These are phyloP conservation scores for Chrysoporthe cubensis DNA, from an alignment of 2,329 filamentous ascomycete species.

Conservation along the genomic window DNA sequence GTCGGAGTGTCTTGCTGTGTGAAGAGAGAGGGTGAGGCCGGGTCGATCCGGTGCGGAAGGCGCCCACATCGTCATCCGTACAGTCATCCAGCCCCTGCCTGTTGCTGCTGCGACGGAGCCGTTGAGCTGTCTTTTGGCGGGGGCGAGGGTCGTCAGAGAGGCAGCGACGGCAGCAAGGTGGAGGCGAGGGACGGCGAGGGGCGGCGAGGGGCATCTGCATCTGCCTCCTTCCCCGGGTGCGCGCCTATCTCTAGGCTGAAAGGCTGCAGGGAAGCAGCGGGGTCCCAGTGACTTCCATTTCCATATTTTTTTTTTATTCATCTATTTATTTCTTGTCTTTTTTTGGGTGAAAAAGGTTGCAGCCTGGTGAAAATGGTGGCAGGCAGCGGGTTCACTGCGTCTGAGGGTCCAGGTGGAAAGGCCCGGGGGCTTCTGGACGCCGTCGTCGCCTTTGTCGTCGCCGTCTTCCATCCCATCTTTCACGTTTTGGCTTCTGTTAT, in stretches of 20 bases:
- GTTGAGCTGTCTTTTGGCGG: neutral
- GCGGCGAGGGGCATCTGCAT: too few species aligned
- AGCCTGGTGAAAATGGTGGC: slow-evolving; percentile 22
- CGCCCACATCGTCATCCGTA: too few species aligned
- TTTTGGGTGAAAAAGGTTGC: neutral
- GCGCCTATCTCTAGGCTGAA: neutral
- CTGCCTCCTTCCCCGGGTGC: neutral
- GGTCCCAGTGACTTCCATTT: slow-evolving; percentile 21
- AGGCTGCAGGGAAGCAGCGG: slow-evolving; percentile 1
- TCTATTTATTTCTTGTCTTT: neutral
- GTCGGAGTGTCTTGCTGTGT: slow-evolving; percentile 10
- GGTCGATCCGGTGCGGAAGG: too few species aligned
- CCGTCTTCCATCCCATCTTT: slow-evolving; percentile 25
- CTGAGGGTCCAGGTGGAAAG: slow-evolving; percentile 24
- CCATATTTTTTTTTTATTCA: neutral
- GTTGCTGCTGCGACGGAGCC: neutral
- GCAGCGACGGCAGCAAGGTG: neutral
- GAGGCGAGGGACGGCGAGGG: too few species aligned
- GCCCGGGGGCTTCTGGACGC: slow-evolving; percentile 22
- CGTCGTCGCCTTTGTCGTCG: slow-evolving; percentile 26
- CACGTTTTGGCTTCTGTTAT: slow-evolving; percentile 19
- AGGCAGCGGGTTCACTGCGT: slow-evolving; percentile 13
- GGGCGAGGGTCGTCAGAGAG: neutral
- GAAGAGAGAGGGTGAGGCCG: neutral
- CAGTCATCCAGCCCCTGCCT: neutral